Conservation (phyloP, 2,329 filamentous ascomycete species). For the Hymenoscyphus scutula region DNA sequence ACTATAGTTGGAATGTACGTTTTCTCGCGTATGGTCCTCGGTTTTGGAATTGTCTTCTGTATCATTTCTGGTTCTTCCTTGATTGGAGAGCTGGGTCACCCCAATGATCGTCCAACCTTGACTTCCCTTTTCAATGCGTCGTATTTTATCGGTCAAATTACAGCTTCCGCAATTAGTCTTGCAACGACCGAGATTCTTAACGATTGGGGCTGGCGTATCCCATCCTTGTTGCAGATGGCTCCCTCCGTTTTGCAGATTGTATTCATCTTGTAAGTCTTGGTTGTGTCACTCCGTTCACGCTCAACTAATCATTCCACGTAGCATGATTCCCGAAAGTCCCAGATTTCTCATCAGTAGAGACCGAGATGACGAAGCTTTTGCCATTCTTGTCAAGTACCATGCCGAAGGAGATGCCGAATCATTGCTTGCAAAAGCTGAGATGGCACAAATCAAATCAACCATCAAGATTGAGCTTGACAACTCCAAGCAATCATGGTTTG, state of each 20-base stretch:
- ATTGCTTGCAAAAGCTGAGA: slow-evolving; percentile 55
- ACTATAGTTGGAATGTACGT: slow-evolving; percentile 49
- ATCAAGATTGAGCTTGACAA: slow-evolving; percentile 53
- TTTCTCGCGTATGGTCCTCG: slow-evolving; percentile 51
- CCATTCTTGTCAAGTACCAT: slow-evolving; percentile 50
- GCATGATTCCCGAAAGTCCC: slow-evolving; percentile 53
- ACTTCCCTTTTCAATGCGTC: slow-evolving; percentile 55
- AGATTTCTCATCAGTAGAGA: slow-evolving; percentile 56
- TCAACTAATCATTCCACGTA: slow-evolving; percentile 12
- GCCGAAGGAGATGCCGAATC: slow-evolving; percentile 52
- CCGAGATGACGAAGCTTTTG: slow-evolving; percentile 54
- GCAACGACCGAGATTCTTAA: slow-evolving; percentile 43
- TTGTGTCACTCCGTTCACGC: not conserved
- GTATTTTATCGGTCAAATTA: slow-evolving; percentile 48
- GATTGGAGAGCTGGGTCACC: slow-evolving; percentile 53
- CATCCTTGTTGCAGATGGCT: slow-evolving; percentile 41
- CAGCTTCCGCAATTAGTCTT: slow-evolving; percentile 44
- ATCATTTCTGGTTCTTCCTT: slow-evolving; percentile 52
- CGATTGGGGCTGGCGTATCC: slow-evolving; percentile 43
- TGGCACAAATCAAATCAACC: slow-evolving; percentile 57
- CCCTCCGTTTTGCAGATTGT: slow-evolving; percentile 28
- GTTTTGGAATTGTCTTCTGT: slow-evolving; percentile 51
- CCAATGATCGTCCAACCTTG: slow-evolving; percentile 51
- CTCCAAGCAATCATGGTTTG: slow-evolving; percentile 51
- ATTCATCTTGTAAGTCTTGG: slow-evolving; percentile 25